Conservation (phyloP, 2,329 filamentous ascomycete species). For the Xylogone sp. region DNA sequence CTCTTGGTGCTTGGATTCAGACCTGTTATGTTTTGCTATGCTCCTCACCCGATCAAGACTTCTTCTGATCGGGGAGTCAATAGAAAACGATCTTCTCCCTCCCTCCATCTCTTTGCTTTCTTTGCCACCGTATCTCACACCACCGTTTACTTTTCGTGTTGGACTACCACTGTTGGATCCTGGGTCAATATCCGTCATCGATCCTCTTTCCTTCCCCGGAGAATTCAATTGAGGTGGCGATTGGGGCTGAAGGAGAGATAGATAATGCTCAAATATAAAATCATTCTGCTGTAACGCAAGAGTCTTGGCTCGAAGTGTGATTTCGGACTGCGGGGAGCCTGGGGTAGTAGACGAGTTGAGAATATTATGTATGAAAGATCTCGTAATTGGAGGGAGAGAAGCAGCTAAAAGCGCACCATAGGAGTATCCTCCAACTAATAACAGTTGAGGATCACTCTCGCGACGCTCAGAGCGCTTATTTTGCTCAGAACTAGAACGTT, state of each 20-base stretch:
- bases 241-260: constrained; percentile 9
- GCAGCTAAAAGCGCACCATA: constrained; percentile 83
- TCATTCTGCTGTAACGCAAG: constrained; percentile 59
- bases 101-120: constrained; percentile 32
- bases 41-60: constrained; percentile 36
- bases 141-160: constrained; percentile 14
- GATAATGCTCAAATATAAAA: constrained; percentile 14
- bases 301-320: constrained; percentile 64
- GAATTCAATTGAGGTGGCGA: constrained; percentile 1
- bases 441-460: constrained; percentile 30
- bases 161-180: constrained; percentile 9
- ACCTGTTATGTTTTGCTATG: constrained; percentile 17
- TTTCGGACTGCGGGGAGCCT: constrained; percentile 62
- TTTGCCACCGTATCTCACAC: constrained; percentile 26
- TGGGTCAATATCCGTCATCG: constrained; percentile 9
- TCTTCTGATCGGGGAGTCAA: constrained; percentile 31
- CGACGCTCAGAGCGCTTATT: constrained; percentile 14
- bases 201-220: constrained; percentile 4
- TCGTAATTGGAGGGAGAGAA: constrained; percentile 57
- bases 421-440: constrained; percentile 77
- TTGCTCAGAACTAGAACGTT: neutral
- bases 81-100: constrained; percentile 18
- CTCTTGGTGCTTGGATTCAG: neutral
- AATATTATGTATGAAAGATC: constrained; percentile 34
- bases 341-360: constrained; percentile 52